phyloP scores from a whole-genome alignment of 441 rosid genomes.

The Gossypium schwendimanii region DNA sequence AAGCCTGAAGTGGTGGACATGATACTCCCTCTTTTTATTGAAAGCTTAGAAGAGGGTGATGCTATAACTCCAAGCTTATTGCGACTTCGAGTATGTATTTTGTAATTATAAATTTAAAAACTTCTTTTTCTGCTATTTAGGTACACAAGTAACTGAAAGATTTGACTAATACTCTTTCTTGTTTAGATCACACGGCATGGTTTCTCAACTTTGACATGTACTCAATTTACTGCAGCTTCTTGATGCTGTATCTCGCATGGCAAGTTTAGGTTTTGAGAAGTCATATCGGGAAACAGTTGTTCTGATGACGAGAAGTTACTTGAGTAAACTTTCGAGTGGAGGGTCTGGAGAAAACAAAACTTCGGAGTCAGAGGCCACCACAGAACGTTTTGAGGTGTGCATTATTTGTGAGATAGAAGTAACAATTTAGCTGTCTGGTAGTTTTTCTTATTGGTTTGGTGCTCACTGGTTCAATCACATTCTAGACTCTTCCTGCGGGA shows the following conservation, averaged over 20 bases:
- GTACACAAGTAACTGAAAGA: constrained; percentile 12
- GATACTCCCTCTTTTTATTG: constrained; percentile 93
- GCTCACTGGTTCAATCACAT: constrained; percentile 51
- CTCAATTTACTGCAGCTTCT: constrained; percentile 62
- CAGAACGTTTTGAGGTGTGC: constrained; percentile 87
- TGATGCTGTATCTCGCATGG: constrained; percentile 94
- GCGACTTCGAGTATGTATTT: constrained; percentile 69
- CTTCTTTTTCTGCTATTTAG: constrained; percentile 5
- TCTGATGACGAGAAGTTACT: constrained; percentile 90
- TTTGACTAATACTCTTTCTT: constrained; percentile 14
- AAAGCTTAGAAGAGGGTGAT: constrained; percentile 98
- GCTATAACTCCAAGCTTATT: constrained; percentile 80
- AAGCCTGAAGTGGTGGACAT: constrained; percentile 93
- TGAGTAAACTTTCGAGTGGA: constrained; percentile 63
- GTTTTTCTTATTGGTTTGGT: constrained; percentile 25
- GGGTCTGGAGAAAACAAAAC: constrained; percentile 90
- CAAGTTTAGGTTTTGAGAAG: constrained; percentile 97
- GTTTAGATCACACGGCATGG: constrained; percentile 17
- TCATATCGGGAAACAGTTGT: constrained; percentile 98
- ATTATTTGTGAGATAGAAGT: constrained; percentile 15
- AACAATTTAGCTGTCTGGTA: constrained; percentile 12
- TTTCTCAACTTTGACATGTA: constrained; percentile 21
- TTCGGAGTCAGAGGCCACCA: constrained; percentile 71
- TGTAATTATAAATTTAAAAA: constrained; percentile 14
- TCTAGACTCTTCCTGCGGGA: constrained; percentile 99